phyloP scores from a whole-genome alignment of 2,329 filamentous ascomycete genomes.

The Stenocarpella maydis region DNA sequence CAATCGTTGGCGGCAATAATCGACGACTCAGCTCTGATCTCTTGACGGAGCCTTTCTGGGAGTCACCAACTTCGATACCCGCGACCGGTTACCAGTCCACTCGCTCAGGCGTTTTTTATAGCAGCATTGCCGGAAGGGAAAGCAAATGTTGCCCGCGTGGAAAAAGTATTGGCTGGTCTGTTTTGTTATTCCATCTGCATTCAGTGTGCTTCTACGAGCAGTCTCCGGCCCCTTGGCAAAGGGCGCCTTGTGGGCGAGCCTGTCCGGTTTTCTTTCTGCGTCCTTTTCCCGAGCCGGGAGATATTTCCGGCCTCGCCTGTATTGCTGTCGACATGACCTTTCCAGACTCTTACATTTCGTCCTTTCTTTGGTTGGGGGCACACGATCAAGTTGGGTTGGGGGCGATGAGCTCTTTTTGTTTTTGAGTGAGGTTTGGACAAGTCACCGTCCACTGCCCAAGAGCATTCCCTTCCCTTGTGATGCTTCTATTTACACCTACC shows the following conservation, averaged over 20 bases:
- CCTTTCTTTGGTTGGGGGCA: slow-evolving; percentile 25
- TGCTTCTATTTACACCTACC: slow-evolving; percentile 9
- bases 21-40: not conserved
- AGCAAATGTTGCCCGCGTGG: slow-evolving; percentile 3
- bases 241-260: slow-evolving; percentile 3
- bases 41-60: too few species aligned
- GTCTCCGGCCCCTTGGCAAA: not conserved
- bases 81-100: not conserved
- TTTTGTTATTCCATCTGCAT: slow-evolving; percentile 19
- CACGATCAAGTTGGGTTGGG: not conserved
- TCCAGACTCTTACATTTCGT: slow-evolving; percentile 34
- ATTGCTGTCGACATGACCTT: slow-evolving; percentile 33
- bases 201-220: not conserved
- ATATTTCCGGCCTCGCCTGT: slow-evolving; percentile 31
- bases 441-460: not conserved
- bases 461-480: slow-evolving; percentile 9
- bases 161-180: slow-evolving; percentile 28
- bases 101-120: slow-evolving; percentile 2
- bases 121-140: slow-evolving; percentile 16
- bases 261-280: slow-evolving; percentile 24
- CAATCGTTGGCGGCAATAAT: not conserved
- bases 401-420: not conserved
- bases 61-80: not conserved
- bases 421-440: not conserved
- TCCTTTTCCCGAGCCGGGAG: slow-evolving; percentile 19